A percentile compares a stretch with the other conserved stretches of the same genome.
phyloP scores from a whole-genome alignment of 805 yeast species.

The Metschnikowia aberdeeniae region DNA sequence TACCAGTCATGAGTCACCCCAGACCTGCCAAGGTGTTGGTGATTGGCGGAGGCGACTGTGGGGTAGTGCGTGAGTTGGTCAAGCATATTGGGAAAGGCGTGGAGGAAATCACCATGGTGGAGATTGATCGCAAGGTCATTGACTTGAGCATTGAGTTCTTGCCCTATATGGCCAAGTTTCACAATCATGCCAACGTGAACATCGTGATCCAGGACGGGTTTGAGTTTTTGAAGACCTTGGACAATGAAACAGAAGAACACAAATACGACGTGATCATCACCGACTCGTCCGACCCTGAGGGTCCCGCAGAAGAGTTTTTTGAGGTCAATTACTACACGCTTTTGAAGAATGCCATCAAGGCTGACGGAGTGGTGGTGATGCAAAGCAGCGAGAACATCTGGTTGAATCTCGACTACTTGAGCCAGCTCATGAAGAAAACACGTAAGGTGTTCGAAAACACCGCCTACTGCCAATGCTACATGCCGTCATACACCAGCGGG shows the following conservation, averaged over 20 bases:
- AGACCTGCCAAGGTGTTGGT: constrained; percentile 74
- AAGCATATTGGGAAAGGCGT: constrained; percentile 53
- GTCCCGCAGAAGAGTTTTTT: constrained; percentile 89
- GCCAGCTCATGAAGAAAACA: constrained; percentile 45
- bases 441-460: constrained; percentile 56
- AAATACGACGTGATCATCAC: constrained; percentile 82
- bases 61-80: constrained; percentile 82
- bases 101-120: constrained; percentile 72
- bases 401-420: constrained; percentile 57
- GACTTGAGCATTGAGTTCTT: constrained; percentile 64
- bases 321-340: constrained; percentile 72
- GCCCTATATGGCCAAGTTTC: constrained; percentile 69
- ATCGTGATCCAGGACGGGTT: constrained; percentile 81
- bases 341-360: constrained; percentile 57
- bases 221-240: constrained; percentile 51
- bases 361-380: constrained; percentile 69
- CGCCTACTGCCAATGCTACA: constrained; percentile 70
- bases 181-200: constrained; percentile 60
- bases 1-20: constrained; percentile 75
- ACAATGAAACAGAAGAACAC: constrained; percentile 27
- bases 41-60: constrained; percentile 97
- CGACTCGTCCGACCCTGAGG: constrained; percentile 93
- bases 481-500: constrained; percentile 87
- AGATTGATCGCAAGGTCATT: constrained; percentile 82
- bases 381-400: constrained; percentile 76